Evolutionary conservation across 140 eudicot species (phyloP), one percentile per base, ranked within the genome.

Genomic region (Erigeron philadelphicus): DNA sequence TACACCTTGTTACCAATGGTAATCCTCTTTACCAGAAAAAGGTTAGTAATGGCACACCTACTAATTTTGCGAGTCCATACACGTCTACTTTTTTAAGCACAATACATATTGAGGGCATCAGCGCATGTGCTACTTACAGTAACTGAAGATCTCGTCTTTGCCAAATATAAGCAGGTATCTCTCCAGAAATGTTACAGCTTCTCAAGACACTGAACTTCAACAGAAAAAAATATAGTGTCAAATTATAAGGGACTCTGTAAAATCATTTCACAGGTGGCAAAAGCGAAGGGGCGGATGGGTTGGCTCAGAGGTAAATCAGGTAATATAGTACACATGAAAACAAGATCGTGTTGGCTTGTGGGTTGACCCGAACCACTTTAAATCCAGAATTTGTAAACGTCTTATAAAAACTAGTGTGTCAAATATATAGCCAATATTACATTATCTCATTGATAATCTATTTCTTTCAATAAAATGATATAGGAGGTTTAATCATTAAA

Each of bases 151-250:
- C 59, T 54, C 81, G 71, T 78, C 78, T 72, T 65, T 61, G 78
- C 93, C 93, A 90, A 56, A 90, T 54, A 76, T 81, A 90, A 64
- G 76, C 76, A 61, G 97, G 97, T 35, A 90, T 79, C 67, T 73
- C 87, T 73, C 94, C 97, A 66, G 82, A 74, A 48, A 90, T 76
- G 56, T 82, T 85, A 77, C 97, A 87, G 81, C 70, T 88, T 64
- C 97, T 90, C 79, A 90, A 81, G 25, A 90, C 84, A 81, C 95
- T 87, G 61, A 68, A 76, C 16, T 64, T 73, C 66, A 60, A 12
- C 17, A 16, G 16, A n/a, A 68, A 7, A 8, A 45, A 42, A 59
- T 41, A 47, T 9, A 1, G 40, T 41, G 21, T 52, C 35, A 13
- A 35, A 67, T 25, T 43, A 11, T 42, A 12, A 21, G 53, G 50